Evolutionary conservation across 306 rosid genomes (phyloP).

Genomic region (Calophaca sinica): DNA sequence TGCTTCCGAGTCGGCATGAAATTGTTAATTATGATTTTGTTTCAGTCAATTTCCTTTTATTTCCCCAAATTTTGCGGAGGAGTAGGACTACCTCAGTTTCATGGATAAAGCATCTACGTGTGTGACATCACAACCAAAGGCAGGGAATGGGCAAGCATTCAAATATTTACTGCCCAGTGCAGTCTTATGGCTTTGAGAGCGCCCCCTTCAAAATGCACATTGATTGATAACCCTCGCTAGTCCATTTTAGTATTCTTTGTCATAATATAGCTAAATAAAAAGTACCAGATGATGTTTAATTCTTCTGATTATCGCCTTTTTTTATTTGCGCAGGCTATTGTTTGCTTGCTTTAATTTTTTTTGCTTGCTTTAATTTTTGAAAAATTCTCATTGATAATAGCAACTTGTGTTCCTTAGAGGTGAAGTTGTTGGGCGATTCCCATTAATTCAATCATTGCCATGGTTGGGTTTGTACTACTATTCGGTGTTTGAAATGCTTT

Average conservation of each 20-base stretch:
- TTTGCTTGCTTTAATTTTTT: conserved; percentile 31
- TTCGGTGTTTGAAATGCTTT: background rate
- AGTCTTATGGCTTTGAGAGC: conserved; percentile 25
- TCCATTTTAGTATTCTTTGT: conserved; percentile 48
- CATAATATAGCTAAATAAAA: conserved; percentile 50
- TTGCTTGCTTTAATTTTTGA: conserved; percentile 25
- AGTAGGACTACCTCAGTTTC: conserved; percentile 56
- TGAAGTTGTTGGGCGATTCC: background rate
- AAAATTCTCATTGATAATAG: background rate
- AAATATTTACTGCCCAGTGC: conserved; percentile 34
- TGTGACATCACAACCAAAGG: conserved; percentile 42
- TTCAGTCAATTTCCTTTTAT: conserved; percentile 45
- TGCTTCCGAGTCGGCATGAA: conserved; percentile 44
- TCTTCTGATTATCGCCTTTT: conserved; percentile 26
- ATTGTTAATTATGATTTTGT: conserved; percentile 47
- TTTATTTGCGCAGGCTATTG: conserved; percentile 38
- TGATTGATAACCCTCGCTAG: conserved; percentile 38
- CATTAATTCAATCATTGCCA: conserved; percentile 2
- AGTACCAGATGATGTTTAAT: conserved; percentile 39
- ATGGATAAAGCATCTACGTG: conserved; percentile 47
- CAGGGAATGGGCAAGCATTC: conserved; percentile 43
- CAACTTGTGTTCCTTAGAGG: background rate
- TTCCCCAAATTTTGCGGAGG: conserved; percentile 42
- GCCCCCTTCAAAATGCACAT: conserved; percentile 27
- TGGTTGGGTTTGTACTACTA: background rate